phyloP scores from a whole-genome alignment of 2,329 filamentous ascomycete species.

The Fusarium piperis region DNA sequence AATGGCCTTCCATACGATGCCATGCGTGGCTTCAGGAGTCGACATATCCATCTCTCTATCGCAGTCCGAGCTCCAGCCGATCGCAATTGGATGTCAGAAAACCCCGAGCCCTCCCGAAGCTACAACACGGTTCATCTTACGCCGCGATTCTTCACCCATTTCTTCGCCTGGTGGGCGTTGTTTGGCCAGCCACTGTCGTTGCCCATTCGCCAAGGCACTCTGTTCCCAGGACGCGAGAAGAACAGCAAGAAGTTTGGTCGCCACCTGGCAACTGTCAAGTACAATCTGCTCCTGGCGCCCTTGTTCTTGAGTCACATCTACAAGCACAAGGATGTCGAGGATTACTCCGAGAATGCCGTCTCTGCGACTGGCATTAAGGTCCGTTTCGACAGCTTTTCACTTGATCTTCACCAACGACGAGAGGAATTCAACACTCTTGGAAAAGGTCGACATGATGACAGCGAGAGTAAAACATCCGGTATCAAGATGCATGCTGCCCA shows the following conservation, averaged over 20 bases:
- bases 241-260: constrained; percentile 98
- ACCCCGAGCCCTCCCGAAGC: constrained; percentile 80
- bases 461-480: constrained; percentile 75
- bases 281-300: constrained; percentile 90
- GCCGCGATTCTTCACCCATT: constrained; percentile 97
- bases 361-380: constrained; percentile 97
- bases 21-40: constrained; percentile 94
- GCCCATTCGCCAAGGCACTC: constrained; percentile 87
- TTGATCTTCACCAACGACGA: constrained; percentile 92
- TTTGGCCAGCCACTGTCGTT: constrained; percentile 96
- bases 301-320: constrained; percentile 97
- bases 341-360: constrained; percentile 78
- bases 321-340: constrained; percentile 96
- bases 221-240: constrained; percentile 94
- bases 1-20: constrained; percentile 78
- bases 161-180: constrained; percentile 97
- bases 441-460: constrained; percentile 78
- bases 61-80: constrained; percentile 88
- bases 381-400: constrained; percentile 94
- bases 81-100: constrained; percentile 84
- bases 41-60: constrained; percentile 95
- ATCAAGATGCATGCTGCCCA: constrained; percentile 98
- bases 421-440: constrained; percentile 90
- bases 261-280: constrained; percentile 98
- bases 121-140: constrained; percentile 97